These are phyloP conservation scores for Colletotrichum sp. DNA, from an alignment of 2,329 filamentous ascomycete species.

Conservation along the genomic window DNA sequence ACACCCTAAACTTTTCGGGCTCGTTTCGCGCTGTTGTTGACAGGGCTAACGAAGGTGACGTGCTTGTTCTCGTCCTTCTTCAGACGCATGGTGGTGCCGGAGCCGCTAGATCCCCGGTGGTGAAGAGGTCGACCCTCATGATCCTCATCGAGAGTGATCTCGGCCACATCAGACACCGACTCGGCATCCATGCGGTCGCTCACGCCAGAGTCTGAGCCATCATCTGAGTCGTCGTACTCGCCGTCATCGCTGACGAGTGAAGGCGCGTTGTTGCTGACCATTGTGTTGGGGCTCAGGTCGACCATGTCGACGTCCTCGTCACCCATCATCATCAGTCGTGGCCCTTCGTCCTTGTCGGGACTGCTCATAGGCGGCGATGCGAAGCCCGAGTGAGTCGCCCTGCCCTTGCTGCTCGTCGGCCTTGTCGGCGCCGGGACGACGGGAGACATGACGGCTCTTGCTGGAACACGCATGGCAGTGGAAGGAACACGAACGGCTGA, in stretches of 20 bases:
- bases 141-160: conserved; percentile 66
- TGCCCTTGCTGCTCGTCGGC: conserved; percentile 64
- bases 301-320: conserved; percentile 60
- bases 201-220: conserved; percentile 63
- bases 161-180: conserved; percentile 63
- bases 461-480: conserved; percentile 62
- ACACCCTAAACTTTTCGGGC: conserved; percentile 19
- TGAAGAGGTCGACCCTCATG: conserved; percentile 51
- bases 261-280: conserved; percentile 77
- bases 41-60: conserved; percentile 59
- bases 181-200: conserved; percentile 64
- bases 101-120: conserved; percentile 38
- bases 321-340: conserved; percentile 37
- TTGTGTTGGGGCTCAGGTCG: conserved; percentile 72
- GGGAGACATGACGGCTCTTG: conserved; percentile 60
- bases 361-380: conserved; percentile 36
- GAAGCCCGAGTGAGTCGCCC: conserved; percentile 43
- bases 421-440: conserved; percentile 45
- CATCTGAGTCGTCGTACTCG: conserved; percentile 76
- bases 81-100: conserved; percentile 48
- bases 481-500: conserved; percentile 31
- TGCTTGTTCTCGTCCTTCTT: conserved; percentile 61
- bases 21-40: conserved; percentile 44
- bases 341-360: conserved; percentile 25
- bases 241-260: conserved; percentile 83